Base-by-base conservation (phyloP, 202 grass and related monocot species). In the Cymbopogon flexuosus region DNA sequence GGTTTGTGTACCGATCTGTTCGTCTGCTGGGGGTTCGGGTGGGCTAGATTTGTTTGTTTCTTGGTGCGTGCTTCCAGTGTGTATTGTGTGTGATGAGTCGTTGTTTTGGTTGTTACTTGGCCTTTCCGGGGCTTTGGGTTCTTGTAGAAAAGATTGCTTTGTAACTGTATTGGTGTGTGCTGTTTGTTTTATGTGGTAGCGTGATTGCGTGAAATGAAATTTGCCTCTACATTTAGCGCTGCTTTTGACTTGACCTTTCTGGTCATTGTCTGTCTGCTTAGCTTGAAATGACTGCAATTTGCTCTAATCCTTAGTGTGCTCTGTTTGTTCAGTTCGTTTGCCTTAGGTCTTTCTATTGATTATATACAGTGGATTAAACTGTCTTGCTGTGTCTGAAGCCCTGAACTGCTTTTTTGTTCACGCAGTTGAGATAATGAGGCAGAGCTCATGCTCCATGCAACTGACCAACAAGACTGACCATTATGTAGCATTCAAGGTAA, bases 401-500 rank as follows among this genome's bases (percentile, higher is more conserved):
- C 35, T 36, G 8, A 40, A 40, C 18, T 68, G 72, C 6, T 69
- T 41, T 39, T 85, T 41, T 73, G 4, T 34, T 5, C 79, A 73
- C 47, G 84, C 79, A 94, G 92, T 94, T 82, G 89, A 94, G 81
- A 27, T 94, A 63, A 80, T 91, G 83, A 94, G 69, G 86, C 92
- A 91, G 84, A 94, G 89, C 65, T 91, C 89, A 0, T 94, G 92
- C 66, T 91, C 80, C 59, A 87, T 94, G 89, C 86, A 89, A 62
- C 81, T 94, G 47, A 80, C 84, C 27, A 94, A 91, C 65, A 94
- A 94, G 73, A 94, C 89, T 59, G 86, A 94, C 49, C 78, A 89
- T 62, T 85, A 83, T 85, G 84, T 94, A 24, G 89, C 92, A n/a
- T 94, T 94, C 73, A 94, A 94, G 92, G 92, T 91, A 82, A 78